These are phyloP conservation scores for Vigna reflexopilosa DNA, from an alignment of 306 rosid species.

Conservation along the genomic window DNA sequence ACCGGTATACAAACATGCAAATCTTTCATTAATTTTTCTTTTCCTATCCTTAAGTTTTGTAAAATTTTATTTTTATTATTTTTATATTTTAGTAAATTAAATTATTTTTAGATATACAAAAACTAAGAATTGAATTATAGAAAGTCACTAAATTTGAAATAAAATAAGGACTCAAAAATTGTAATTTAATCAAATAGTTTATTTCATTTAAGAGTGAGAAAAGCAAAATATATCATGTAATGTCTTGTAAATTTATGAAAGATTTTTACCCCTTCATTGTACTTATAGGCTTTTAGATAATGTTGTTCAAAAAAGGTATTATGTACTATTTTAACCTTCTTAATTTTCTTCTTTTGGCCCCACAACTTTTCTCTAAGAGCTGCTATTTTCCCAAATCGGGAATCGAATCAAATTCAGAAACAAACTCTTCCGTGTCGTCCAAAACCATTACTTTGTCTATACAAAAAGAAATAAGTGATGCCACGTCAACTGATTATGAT, in stretches of 20 bases:
- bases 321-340: neutral
- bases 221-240: neutral
- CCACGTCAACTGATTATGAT: neutral
- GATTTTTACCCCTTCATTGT: neutral
- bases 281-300: neutral
- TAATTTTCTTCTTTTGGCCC: neutral
- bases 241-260: neutral
- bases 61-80: too few species aligned
- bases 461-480: neutral
- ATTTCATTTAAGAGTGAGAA: neutral
- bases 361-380: neutral
- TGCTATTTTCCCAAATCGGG: neutral
- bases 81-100: too few species aligned
- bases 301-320: neutral
- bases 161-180: too few species aligned
- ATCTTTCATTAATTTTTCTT: too few species aligned
- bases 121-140: neutral
- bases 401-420: slow-evolving; percentile 10
- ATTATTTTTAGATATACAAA: too few species aligned
- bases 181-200: too few species aligned
- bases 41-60: too few species aligned
- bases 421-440: neutral
- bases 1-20: too few species aligned
- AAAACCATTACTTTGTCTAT: neutral
- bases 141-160: neutral